Conservation (phyloP, 2,329 filamentous ascomycete genomes). For the Fusarium oligoseptatum region DNA sequence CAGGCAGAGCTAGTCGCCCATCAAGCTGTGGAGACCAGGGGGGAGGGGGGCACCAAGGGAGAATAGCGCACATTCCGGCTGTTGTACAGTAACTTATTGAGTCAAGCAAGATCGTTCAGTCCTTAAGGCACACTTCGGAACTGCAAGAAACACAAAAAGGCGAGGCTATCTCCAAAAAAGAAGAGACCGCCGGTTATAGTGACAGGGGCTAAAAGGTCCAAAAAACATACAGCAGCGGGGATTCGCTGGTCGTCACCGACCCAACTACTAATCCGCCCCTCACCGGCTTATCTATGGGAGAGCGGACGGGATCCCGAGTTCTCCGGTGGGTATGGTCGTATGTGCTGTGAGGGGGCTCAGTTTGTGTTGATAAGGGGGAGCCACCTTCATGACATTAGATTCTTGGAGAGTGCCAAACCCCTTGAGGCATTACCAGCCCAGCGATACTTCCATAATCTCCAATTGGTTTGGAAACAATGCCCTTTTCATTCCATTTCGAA, state of each 20-base stretch:
- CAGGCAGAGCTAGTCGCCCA: not conserved
- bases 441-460: not conserved
- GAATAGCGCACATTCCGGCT: not conserved
- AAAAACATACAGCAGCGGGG: constrained; percentile 1
- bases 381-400: too few species aligned
- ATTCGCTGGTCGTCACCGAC: constrained; percentile 3
- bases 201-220: not conserved
- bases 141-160: not conserved
- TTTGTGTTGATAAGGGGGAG: not conserved
- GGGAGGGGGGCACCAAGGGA: not conserved
- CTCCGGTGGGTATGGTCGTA: not conserved
- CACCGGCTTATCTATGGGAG: constrained; percentile 2
- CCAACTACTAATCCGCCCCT: constrained; percentile 2
- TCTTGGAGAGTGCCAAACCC: too few species aligned
- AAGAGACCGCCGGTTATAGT: not conserved
- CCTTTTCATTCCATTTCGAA: not conserved
- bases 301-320: constrained; percentile 2
- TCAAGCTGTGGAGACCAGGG: not conserved
- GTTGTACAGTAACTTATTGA: not conserved
- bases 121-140: not conserved
- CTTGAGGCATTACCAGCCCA: not conserved
- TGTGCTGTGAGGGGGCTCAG: not conserved
- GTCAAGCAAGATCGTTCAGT: not conserved
- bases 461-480: not conserved
- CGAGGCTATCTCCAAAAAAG: not conserved